Evolutionary conservation across 1,284 basidiomycete genomes (phyloP).

Genomic region (Veloboletus limbatus): DNA sequence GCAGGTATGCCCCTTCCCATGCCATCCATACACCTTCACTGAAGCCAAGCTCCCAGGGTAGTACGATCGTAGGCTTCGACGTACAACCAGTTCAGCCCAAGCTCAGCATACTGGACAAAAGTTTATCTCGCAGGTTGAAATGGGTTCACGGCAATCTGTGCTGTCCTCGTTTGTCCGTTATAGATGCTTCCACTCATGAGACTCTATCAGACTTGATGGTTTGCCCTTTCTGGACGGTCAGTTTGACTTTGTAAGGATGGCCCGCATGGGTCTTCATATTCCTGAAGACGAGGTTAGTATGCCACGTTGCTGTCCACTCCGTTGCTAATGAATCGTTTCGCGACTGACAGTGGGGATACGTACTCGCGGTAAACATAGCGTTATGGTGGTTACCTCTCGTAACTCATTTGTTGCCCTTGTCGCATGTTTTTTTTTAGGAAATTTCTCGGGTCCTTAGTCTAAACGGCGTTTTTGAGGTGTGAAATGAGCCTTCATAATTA

Average conservation of each 20-base stretch:
- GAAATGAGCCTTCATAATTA: constrained; percentile 10
- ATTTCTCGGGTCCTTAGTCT: constrained; percentile 59
- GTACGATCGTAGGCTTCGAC: constrained; percentile 60
- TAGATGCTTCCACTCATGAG: constrained; percentile 5
- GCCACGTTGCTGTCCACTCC: not conserved
- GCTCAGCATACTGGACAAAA: constrained; percentile 36
- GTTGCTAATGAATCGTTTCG: constrained; percentile 15
- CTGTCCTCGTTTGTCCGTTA: constrained; percentile 5
- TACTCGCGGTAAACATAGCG: constrained; percentile 43
- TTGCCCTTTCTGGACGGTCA: constrained; percentile 54
- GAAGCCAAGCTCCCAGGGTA: constrained; percentile 40
- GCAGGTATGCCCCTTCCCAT: constrained; percentile 45
- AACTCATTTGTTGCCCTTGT: constrained; percentile 9
- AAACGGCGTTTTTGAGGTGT: constrained; percentile 63
- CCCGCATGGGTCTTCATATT: constrained; percentile 59
- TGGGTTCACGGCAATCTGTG: constrained; percentile 73
- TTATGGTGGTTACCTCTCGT: constrained; percentile 11
- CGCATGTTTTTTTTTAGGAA: constrained; percentile 44
- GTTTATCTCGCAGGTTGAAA: constrained; percentile 48
- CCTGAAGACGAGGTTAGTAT: constrained; percentile 64
- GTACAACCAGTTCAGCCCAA: constrained; percentile 55
- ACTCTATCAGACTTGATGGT: constrained; percentile 49
- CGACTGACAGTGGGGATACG: constrained; percentile 44
- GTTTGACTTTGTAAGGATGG: constrained; percentile 66
- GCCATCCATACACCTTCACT: constrained; percentile 6